phyloP scores from a whole-genome alignment of 768 basidiomycete genomes.

The Lactarius pseudohatsudake region DNA sequence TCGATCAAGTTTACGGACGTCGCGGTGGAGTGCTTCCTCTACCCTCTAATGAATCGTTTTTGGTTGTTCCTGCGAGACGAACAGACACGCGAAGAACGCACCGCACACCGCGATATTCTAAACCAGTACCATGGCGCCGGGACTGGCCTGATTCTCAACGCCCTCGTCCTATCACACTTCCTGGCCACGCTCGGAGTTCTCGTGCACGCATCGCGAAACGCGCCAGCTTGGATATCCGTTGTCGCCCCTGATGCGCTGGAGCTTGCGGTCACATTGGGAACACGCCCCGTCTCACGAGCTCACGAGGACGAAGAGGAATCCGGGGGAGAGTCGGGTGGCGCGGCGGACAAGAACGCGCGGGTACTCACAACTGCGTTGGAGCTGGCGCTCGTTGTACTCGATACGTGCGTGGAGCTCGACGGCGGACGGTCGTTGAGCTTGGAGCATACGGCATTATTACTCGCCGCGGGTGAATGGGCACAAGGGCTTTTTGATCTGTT shows the following conservation, averaged over 20 bases:
- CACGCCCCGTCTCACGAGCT: conserved; percentile 53
- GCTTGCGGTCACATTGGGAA: conserved; percentile 77
- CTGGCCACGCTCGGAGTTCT: conserved; percentile 75
- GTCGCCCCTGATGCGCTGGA: conserved; percentile 83
- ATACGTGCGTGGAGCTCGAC: conserved; percentile 74
- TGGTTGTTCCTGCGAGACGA: conserved; percentile 92
- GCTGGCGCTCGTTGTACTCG: conserved; percentile 71
- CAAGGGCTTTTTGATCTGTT: conserved; percentile 59
- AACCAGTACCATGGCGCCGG: conserved; percentile 69
- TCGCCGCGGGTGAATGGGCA: conserved; percentile 83
- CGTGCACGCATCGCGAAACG: conserved; percentile 78
- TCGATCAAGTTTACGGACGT: conserved; percentile 59
- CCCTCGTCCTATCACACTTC: conserved; percentile 74
- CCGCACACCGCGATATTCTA: conserved; percentile 53
- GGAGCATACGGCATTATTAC: conserved; percentile 69
- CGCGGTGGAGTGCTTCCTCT: conserved; percentile 85
- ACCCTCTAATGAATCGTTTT: conserved; percentile 90
- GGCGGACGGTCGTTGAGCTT: conserved; percentile 70
- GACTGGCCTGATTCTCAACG: conserved; percentile 78
- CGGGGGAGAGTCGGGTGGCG: conserved; percentile 22
- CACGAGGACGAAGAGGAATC: conserved; percentile 36
- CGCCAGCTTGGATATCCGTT: conserved; percentile 76
- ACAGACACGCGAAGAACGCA: conserved; percentile 71
- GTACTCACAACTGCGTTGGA: conserved; percentile 78
- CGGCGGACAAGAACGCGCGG: conserved; percentile 58